Base-by-base conservation (phyloP, 2,329 filamentous ascomycete species). In the Fonsecaea pedrosoi region DNA sequence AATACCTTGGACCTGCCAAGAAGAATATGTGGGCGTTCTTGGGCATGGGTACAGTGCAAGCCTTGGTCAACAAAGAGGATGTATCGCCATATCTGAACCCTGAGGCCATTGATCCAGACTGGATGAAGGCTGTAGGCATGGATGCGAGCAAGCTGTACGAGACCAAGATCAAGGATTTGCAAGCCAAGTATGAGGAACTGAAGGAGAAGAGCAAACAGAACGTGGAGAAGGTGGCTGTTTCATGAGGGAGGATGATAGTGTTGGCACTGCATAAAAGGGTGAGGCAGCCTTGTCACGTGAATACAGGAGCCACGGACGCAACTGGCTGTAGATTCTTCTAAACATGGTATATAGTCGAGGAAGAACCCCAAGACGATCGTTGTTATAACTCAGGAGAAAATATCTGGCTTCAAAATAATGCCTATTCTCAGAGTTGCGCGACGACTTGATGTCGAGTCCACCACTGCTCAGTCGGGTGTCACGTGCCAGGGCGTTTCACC, bases 91-190 rank as follows among this genome's bases (percentile, higher is more conserved):
- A 78, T 65, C 42, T 78, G 13, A 74, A 69, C 30, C 71, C 74
- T 38, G 76, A 76, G 54, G 69, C 64, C 7, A 75, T 78, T 64
- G 77, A 78, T 67, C 76, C 75, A 3, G 69, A 74, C 42, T 78
- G 77, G 76, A 69, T 77, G 70, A 65, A 70, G 53, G 73, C 71
- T n/a, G 65, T 74, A 32, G 65, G 60, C 40, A 73, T 70, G 15
- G 68, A 68, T 64, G 60, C 59, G 34, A 60, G 45, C 15, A 73
- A 71, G 57, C 9, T 72, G 35, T 50, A 70, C n/a, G 71, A 72
- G 64, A 66, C 67, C 9, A 71, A 67, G 64, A 37, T 72, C 5
- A 66, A 64, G 34, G 60, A 70, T 34, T 12, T 71, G 13, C 61
- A 72, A 58, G 62, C 60, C n/a, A 66, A 70, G 58, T 57, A 65